Percentiles rank a stretch among this genome's conserved stretches.
These are phyloP conservation scores for Tarenaya hassleriana DNA, from an alignment of 345 rosid species.

Conservation along the genomic window DNA sequence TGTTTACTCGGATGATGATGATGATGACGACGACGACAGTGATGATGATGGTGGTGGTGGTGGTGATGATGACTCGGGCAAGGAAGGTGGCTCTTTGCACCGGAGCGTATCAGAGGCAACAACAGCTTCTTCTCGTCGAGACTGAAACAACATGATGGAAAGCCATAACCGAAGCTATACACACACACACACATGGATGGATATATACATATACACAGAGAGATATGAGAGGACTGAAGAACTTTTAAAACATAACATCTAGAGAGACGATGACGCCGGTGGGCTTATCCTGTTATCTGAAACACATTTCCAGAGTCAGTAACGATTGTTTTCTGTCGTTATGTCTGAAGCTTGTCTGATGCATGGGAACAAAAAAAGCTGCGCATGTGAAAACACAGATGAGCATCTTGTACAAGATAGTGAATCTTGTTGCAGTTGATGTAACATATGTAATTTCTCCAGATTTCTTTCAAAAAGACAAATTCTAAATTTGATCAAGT, in stretches of 20 bases:
- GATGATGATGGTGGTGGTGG: no score
- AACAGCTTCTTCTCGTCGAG: constrained; percentile 19
- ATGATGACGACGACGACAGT: no score
- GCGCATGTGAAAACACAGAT: neutral
- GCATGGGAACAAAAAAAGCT: constrained; percentile 11
- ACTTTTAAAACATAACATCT: no score
- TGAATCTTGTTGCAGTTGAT: no score
- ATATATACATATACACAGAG: no score
- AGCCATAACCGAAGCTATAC: neutral
- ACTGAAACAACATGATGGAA: constrained; percentile 18
- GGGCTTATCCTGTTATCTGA: no score
- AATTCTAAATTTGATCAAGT: neutral
- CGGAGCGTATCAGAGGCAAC: constrained; percentile 12
- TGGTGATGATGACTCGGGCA: neutral
- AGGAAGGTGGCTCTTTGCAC: constrained; percentile 17
- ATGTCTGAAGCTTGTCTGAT: constrained; percentile 15
- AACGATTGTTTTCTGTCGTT: constrained; percentile 14
- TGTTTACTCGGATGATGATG: constrained; percentile 28
- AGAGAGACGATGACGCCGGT: no score
- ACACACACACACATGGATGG: no score
- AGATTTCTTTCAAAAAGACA: no score
- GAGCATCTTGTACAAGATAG: neutral
- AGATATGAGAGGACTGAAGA: no score
- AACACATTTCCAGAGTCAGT: no score
- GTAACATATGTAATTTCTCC: no score